A percentile compares a stretch with the other conserved stretches of the same genome.
These are phyloP conservation scores for Enterocytospora artemiae DNA, from an alignment of 371 early-diverging fungal species.

Conservation along the genomic window DNA sequence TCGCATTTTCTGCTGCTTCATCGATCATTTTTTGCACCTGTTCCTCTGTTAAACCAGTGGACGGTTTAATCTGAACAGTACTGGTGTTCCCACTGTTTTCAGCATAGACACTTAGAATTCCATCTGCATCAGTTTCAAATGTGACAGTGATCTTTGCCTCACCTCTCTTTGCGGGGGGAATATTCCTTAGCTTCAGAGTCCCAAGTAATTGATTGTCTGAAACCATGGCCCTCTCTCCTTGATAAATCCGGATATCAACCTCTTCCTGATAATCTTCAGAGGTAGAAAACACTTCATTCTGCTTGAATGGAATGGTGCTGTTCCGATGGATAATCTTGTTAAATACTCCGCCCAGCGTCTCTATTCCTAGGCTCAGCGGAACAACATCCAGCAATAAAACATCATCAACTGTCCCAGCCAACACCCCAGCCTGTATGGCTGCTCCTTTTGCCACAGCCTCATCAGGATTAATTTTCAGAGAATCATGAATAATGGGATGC, in stretches of 20 bases:
- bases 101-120: conserved; percentile 91
- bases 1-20: conserved; percentile 76
- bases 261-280: conserved; percentile 94
- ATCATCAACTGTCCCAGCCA: conserved; percentile 81
- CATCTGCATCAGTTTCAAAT: conserved; percentile 95
- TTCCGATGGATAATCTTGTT: conserved; percentile 88
- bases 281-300: conserved; percentile 94
- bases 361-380: conserved; percentile 81
- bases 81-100: conserved; percentile 88
- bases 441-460: conserved; percentile 97
- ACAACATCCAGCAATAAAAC: conserved; percentile 89
- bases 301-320: conserved; percentile 95
- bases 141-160: conserved; percentile 91
- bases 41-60: conserved; percentile 78
- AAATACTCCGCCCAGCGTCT: conserved; percentile 74
- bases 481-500: conserved; percentile 77
- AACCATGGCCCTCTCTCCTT: conserved; percentile 91
- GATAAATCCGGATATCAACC: conserved; percentile 89
- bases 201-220: conserved; percentile 91
- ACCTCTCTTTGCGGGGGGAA: conserved; percentile 71
- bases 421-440: conserved; percentile 89
- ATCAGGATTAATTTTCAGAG: conserved; percentile 89
- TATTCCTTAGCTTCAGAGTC: conserved; percentile 72
- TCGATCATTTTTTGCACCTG: conserved; percentile 89
- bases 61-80: conserved; percentile 83